Evolutionary conservation across 768 basidiomycete species (phyloP).

Genomic region (Amanita molliuscula): DNA sequence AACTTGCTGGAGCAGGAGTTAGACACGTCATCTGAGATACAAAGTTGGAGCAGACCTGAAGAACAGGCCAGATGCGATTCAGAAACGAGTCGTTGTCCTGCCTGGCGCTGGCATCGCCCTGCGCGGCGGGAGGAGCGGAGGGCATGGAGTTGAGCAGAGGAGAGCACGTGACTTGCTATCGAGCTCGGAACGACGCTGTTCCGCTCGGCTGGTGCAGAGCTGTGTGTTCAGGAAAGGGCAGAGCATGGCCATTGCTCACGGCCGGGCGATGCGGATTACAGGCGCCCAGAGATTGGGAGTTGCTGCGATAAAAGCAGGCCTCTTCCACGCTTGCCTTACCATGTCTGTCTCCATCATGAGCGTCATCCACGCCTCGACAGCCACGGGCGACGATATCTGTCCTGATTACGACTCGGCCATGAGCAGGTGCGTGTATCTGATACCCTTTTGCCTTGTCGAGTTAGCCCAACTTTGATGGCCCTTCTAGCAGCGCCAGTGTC

Average conservation of each 20-base stretch:
- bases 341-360: slow-evolving; percentile 4
- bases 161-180: background rate
- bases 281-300: no score
- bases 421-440: slow-evolving; percentile 25
- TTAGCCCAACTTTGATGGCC: no score
- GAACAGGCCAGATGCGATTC: slow-evolving; percentile 11
- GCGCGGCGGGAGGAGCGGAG: background rate
- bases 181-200: no score
- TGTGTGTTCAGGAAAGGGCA: no score
- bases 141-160: background rate
- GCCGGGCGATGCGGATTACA: background rate
- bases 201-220: no score
- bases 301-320: background rate
- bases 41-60: slow-evolving; percentile 11
- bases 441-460: no score
- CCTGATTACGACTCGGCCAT: slow-evolving; percentile 30
- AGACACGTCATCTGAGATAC: background rate
- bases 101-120: background rate
- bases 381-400: slow-evolving; percentile 21
- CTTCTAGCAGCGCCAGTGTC: no score
- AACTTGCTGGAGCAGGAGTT: slow-evolving; percentile 41
- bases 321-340: background rate
- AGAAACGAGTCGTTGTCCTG: slow-evolving; percentile 14
- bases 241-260: no score
- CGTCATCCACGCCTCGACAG: background rate